Conservation (phyloP, 2,329 filamentous ascomycete species). For the Didymellaceae sp. region DNA sequence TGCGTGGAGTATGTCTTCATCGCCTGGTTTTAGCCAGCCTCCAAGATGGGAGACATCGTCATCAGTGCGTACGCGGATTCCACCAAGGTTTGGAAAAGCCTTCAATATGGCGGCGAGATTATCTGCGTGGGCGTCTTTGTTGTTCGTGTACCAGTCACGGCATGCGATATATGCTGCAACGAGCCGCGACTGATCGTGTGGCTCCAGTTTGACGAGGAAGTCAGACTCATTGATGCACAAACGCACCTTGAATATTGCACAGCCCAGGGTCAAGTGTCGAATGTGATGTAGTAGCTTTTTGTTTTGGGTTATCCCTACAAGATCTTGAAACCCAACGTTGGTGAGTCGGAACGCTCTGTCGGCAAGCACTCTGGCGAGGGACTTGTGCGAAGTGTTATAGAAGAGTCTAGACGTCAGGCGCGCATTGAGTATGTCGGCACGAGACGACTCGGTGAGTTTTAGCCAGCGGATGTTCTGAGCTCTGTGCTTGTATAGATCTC, state of each 20-base stretch:
- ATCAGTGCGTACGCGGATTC: not conserved
- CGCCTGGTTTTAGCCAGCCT: constrained; percentile 2
- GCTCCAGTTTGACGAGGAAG: not conserved
- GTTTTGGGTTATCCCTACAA: not conserved
- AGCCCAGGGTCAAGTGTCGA: constrained; percentile 5
- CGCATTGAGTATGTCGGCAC: constrained; percentile 1
- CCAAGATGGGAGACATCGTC: not conserved
- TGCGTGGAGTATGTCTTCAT: not conserved
- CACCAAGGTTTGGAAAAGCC: not conserved
- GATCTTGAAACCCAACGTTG: constrained; percentile 4
- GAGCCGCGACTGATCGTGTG: not conserved
- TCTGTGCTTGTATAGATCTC: not conserved
- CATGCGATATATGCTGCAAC: not conserved
- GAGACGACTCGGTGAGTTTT: not conserved
- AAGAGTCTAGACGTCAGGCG: not conserved
- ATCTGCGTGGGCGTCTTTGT: not conserved
- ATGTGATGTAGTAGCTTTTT: not conserved
- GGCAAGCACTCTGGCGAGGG: constrained; percentile 7
- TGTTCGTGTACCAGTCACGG: not conserved
- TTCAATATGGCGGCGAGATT: not conserved
- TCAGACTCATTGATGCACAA: not conserved
- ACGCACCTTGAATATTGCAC: not conserved
- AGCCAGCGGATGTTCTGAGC: not conserved
- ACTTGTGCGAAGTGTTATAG: constrained; percentile 2
- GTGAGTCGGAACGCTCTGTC: constrained; percentile 16